These are phyloP conservation scores for Parastagonospora nodorum DNA, from an alignment of 2,329 filamentous ascomycete genomes.

Conservation along the genomic window DNA sequence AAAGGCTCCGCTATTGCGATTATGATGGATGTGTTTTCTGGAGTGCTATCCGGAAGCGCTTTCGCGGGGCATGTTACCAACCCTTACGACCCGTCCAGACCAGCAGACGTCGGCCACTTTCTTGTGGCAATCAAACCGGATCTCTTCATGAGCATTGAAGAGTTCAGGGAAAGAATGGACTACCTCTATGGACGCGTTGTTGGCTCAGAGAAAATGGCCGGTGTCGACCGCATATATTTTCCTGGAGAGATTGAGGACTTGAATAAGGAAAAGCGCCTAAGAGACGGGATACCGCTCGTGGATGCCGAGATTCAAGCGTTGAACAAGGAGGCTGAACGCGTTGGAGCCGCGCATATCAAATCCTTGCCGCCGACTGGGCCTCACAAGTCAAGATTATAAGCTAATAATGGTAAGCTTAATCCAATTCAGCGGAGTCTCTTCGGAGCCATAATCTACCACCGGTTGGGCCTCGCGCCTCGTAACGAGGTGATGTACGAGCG, in stretches of 20 bases:
- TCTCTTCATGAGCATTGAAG: conserved; percentile 71
- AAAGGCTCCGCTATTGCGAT: conserved; percentile 78
- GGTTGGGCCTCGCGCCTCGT: neutral
- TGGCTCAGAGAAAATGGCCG: conserved; percentile 57
- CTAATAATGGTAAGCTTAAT: neutral
- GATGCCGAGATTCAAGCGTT: conserved; percentile 55
- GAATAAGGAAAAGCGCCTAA: conserved; percentile 36
- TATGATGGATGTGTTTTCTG: conserved; percentile 91
- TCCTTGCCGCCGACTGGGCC: conserved; percentile 13
- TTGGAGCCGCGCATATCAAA: conserved; percentile 38
- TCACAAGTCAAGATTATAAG: conserved; percentile 18
- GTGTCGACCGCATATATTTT: conserved; percentile 61
- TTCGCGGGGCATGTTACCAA: conserved; percentile 78
- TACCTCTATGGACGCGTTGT: conserved; percentile 62
- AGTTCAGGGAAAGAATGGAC: conserved; percentile 69
- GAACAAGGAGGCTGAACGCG: conserved; percentile 56
- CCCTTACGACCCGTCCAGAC: conserved; percentile 73
- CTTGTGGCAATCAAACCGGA: conserved; percentile 70
- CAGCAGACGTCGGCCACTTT: conserved; percentile 76
- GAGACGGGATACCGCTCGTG: conserved; percentile 56
- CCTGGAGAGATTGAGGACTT: conserved; percentile 48
- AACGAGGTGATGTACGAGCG: neutral
- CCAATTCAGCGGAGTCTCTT: neutral
- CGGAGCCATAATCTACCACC: neutral
- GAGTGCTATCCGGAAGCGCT: conserved; percentile 75